Conservation (phyloP, 2,329 filamentous ascomycete genomes). For the Keithomyces neogunnii region DNA sequence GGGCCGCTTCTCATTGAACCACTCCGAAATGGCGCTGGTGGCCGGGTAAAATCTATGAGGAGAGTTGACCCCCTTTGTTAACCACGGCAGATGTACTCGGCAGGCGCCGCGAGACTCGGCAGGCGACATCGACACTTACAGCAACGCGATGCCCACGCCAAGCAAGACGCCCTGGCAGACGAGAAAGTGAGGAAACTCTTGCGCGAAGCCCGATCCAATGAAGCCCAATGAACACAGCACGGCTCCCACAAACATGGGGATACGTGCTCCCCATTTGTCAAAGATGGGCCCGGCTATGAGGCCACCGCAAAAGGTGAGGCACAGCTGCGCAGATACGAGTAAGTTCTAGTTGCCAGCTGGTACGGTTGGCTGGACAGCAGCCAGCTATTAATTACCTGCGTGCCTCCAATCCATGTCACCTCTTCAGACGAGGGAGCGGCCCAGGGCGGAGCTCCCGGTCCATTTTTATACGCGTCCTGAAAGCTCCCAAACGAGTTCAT, state of each 20-base stretch:
- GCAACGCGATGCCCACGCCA: constrained; percentile 29
- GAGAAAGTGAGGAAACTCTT: constrained; percentile 27
- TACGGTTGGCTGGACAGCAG: background rate
- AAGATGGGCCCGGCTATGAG: constrained; percentile 29
- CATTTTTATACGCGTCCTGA: constrained; percentile 39
- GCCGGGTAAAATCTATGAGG: constrained; percentile 21
- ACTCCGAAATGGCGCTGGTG: constrained; percentile 19
- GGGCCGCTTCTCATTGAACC: constrained; percentile 21
- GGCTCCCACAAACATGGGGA: constrained; percentile 25
- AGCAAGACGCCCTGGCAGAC: constrained; percentile 31
- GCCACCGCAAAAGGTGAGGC: constrained; percentile 30
- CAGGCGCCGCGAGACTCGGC: background rate
- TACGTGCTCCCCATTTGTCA: constrained; percentile 29
- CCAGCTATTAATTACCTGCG: constrained; percentile 12
- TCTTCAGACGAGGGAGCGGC: constrained; percentile 20
- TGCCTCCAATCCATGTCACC: constrained; percentile 33
- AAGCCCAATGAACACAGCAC: constrained; percentile 28
- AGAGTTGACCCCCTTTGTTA: too few species aligned
- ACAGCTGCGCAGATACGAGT: constrained; percentile 16
- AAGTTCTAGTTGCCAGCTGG: background rate
- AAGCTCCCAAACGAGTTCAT: constrained; percentile 45
- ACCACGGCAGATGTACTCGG: too few species aligned
- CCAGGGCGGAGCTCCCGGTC: constrained; percentile 11
- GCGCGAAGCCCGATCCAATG: constrained; percentile 23
- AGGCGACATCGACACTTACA: constrained; percentile 14